A percentile compares a stretch with the other conserved stretches of the same genome.
phyloP scores from a whole-genome alignment of 116 monocot genomes.

The Zostera marina region DNA sequence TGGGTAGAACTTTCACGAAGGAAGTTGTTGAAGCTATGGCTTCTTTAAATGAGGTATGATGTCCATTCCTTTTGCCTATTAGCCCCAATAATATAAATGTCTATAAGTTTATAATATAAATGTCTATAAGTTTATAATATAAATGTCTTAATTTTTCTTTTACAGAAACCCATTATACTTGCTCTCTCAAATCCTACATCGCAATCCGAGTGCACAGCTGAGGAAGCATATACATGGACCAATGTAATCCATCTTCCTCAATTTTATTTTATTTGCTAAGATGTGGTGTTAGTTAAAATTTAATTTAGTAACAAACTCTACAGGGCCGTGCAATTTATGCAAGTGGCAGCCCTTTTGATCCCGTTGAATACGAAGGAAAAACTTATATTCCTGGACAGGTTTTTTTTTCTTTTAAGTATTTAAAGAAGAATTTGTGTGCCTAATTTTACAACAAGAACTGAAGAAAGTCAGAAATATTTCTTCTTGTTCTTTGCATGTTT shows the following conservation, averaged over 20 bases:
- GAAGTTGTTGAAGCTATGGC: constrained; percentile 84
- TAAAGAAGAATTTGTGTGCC: neutral
- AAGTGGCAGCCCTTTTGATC: constrained; percentile 86
- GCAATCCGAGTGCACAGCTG: constrained; percentile 88
- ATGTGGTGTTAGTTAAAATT: neutral
- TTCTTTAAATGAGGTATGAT: constrained; percentile 67
- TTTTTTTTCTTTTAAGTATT: neutral
- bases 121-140: neutral
- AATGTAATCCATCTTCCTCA: constrained; percentile 21
- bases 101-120: neutral
- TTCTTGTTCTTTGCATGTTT: neutral
- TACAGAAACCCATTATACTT: constrained; percentile 74
- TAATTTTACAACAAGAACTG: neutral
- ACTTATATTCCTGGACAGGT: constrained; percentile 67
- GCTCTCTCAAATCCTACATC: constrained; percentile 89
- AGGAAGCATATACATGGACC: constrained; percentile 81
- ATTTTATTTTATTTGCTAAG: neutral
- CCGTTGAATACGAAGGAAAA: constrained; percentile 59
- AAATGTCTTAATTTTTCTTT: constrained; percentile 3
- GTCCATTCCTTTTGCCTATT: neutral
- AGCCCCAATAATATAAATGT: neutral
- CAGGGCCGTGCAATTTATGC: constrained; percentile 70
- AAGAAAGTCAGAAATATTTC: no score
- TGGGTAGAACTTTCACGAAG: constrained; percentile 83
- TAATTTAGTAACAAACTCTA: neutral